Percentiles rank a stretch among this genome's conserved stretches.
Evolutionary conservation across 2,329 filamentous ascomycete species (phyloP).

Genomic region (Fusarium clavum): DNA sequence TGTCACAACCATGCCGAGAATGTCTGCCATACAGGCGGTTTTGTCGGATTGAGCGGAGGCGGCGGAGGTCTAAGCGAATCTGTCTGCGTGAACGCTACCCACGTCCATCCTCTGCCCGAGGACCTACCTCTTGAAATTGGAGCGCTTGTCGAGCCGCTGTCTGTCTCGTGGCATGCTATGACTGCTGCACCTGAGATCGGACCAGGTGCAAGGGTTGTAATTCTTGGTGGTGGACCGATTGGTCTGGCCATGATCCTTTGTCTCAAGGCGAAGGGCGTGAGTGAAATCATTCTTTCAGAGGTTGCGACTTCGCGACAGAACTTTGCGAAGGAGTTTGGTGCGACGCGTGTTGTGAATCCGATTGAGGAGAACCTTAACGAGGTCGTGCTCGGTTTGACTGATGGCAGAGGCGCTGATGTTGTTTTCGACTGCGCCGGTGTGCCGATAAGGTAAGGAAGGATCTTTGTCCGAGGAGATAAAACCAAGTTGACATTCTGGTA

Average conservation of each 20-base stretch:
- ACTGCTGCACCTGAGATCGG: constrained; percentile 57
- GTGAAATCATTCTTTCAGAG: constrained; percentile 60
- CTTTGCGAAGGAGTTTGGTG: constrained; percentile 59
- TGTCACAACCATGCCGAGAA: constrained; percentile 66
- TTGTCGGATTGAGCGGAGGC: constrained; percentile 55
- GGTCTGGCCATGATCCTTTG: constrained; percentile 61
- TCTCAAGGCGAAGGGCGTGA: constrained; percentile 59
- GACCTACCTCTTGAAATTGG: constrained; percentile 63
- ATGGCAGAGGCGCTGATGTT: constrained; percentile 64
- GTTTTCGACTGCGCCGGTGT: constrained; percentile 73
- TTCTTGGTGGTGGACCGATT: constrained; percentile 64
- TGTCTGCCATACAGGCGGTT: constrained; percentile 62
- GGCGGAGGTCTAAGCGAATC: constrained; percentile 67
- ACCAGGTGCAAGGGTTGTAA: constrained; percentile 58
- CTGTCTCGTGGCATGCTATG: constrained; percentile 60
- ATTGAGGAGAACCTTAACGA: constrained; percentile 60
- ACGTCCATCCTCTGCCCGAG: constrained; percentile 63
- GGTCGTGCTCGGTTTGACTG: constrained; percentile 59
- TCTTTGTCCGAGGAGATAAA: no score
- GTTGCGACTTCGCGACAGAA: constrained; percentile 55
- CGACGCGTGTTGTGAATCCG: constrained; percentile 57
- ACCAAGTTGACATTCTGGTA: not conserved
- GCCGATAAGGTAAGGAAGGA: constrained; percentile 22
- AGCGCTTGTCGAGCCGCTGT: constrained; percentile 64
- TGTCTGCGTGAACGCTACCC: constrained; percentile 62